Evolutionary conservation across 2,329 filamentous ascomycete genomes (phyloP).

Genomic region (Aspergillus hortae): DNA sequence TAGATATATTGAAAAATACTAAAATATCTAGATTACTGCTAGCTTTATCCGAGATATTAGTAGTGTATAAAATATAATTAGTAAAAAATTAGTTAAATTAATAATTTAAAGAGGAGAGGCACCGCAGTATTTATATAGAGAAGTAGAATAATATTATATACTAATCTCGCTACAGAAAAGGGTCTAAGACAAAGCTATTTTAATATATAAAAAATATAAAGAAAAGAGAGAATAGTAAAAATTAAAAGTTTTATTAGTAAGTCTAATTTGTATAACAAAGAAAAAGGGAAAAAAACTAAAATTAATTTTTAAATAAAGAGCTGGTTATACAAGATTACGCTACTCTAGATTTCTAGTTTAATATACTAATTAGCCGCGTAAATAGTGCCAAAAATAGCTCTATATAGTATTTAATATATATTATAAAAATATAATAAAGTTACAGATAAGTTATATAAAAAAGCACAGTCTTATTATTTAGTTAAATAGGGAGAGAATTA

Average conservation of each 20-base stretch:
- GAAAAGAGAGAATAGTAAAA: not conserved
- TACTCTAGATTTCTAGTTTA: not conserved
- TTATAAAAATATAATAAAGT: not conserved
- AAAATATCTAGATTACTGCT: not conserved
- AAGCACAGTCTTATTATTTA: not conserved
- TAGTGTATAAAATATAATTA: not conserved
- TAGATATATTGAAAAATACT: not conserved
- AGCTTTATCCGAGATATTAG: not conserved
- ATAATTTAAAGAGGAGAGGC: not conserved
- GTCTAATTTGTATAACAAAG: not conserved
- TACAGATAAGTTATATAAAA: not conserved
- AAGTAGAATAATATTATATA: not conserved
- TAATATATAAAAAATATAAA: not conserved
- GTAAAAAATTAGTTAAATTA: not conserved
- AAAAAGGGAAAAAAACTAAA: not conserved
- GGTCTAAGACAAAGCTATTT: not conserved
- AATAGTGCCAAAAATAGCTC: not conserved
- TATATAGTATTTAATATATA: not conserved
- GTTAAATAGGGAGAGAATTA: not conserved
- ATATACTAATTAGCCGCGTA: not conserved
- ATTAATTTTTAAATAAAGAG: too few species aligned
- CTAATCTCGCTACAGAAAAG: not conserved
- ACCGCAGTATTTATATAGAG: not conserved
- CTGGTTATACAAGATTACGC: not conserved
- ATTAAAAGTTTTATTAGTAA: not conserved